Evolutionary conservation across 176 grass and related monocot genomes (phyloP), one percentile per base, ranked within the genome.

Genomic region (Secale cereale): DNA sequence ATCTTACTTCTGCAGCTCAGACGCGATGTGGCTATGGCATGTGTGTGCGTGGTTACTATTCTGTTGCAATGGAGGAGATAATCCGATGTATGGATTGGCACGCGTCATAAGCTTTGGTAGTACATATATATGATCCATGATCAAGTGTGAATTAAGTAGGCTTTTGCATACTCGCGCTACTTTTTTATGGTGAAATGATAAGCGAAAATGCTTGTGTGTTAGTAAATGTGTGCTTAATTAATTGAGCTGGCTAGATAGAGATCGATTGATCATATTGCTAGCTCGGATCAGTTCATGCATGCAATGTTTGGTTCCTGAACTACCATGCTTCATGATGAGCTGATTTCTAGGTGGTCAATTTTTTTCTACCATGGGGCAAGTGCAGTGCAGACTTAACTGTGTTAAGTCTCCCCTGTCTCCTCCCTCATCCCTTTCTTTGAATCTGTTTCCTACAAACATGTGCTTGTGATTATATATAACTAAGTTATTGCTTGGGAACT

Each of bases 361-460:
- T 43, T 7, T 20, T 22, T 40, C 37, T 72, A 43, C 52, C 40
- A 22, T 71, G 6, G 17, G 54, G 19, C 54, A 57, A 57, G 32
- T 32, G 30, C 22, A 32, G 8, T 78, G 73, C 73, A 78, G 37
- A 73, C 9, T 26, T 71, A 69, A 22, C 57, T 76, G 78, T 82
- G 32, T 20, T 54, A 54, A 54, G 5, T 36, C 62, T 88, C n/a
- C n/a, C n/a, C n/a, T n/a, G n/a, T n/a, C 41, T 59, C 57, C 57
- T 36, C 66, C 30, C 27, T 43, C 20, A 4, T 6, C 12, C 56
- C 25, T 54, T 76, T 45, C 32, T 43, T 80, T 85, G 50, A 52
- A 70, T 48, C 39, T 72, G 70, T 78, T 68, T 63, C 75, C 17
- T 72, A 73, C 46, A 31, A 70, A 82, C 71, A 52, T 71, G 61